Evolutionary conservation across 768 basidiomycete species (phyloP).

Genomic region (Hypsizygus marmoreus): DNA sequence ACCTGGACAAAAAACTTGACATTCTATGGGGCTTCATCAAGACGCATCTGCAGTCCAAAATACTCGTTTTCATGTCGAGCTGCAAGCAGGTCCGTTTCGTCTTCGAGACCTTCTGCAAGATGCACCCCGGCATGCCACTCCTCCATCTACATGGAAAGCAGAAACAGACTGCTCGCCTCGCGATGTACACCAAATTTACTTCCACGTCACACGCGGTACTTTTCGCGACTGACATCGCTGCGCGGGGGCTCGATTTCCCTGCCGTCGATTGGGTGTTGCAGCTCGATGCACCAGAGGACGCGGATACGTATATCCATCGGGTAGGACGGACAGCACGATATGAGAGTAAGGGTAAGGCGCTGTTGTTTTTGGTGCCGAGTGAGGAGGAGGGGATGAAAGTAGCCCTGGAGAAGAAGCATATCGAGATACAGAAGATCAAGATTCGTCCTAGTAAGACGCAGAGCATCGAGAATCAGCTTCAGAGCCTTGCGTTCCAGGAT

Average conservation of each 20-base stretch:
- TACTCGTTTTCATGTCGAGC: conserved; percentile 90
- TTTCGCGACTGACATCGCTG: conserved; percentile 95
- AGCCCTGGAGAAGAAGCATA: conserved; percentile 68
- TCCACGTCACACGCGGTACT: conserved; percentile 80
- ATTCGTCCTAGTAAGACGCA: conserved; percentile 86
- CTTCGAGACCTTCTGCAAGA: conserved; percentile 92
- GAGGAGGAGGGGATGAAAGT: conserved; percentile 91
- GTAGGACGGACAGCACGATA: conserved; percentile 96
- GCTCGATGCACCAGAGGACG: conserved; percentile 94
- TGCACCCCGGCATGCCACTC: conserved; percentile 94
- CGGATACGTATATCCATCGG: conserved; percentile 96
- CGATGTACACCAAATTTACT: conserved; percentile 84
- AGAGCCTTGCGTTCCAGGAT: conserved; percentile 91
- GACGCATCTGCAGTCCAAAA: conserved; percentile 87
- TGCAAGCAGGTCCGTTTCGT: conserved; percentile 98
- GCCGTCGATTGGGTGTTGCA: conserved; percentile 97
- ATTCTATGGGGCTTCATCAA: conserved; percentile 94
- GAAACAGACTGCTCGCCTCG: conserved; percentile 86
- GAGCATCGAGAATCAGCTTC: conserved; percentile 83
- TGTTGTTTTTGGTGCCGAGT: conserved; percentile 83
- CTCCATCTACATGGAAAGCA: conserved; percentile 96
- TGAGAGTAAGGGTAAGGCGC: conserved; percentile 82
- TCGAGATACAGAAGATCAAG: conserved; percentile 80
- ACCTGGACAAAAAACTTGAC: conserved; percentile 87
- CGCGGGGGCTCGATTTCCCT: conserved; percentile 95